Base-by-base conservation (phyloP, 1,139 yeast species). In the Candida sp. region DNA sequence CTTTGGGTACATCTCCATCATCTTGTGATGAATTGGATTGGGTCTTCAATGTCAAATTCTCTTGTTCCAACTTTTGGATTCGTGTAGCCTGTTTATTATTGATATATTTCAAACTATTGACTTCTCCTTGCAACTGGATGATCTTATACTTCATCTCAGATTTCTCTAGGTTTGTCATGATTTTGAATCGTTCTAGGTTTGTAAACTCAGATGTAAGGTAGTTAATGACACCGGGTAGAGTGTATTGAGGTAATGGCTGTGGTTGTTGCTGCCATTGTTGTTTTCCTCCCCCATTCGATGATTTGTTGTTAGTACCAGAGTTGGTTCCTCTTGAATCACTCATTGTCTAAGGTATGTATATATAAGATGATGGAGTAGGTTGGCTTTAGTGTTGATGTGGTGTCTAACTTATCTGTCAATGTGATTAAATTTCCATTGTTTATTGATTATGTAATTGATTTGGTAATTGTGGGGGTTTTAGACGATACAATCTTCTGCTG, bases 151-250 rank as follows among this genome's bases (percentile, higher is more conserved):
- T 78, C 77, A 80, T 73, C 45, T 81, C 82, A 6, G 79, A 70
- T 46, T 73, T 74, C 54, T 81, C 85, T 51, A 81, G 61, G 54
- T 77, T 80, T 47, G 77, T 72, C 63, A 77, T 67, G 58, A 81
- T 77, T 54, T 79, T 75, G 59, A 72, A 79, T 45, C 82, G 62
- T 54, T 81, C 86, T 48, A 79, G 68, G 46, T 76, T 73, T 25
- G 85, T 79, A 60, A 80, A 81, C 51, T 81, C 85, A 7, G 78
- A 70, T 30, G 83, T 82, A 43, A 81, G 63, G 54, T 81, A 81
- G 54, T 78, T 80, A 62, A 81, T 80, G n/a, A 81, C 80, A 2
- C 86, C 86, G 0, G 86, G 86, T 22, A 81, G 65, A 2, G 84
- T 79, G 50, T 80, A 80, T 38, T 41, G 51, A 15, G 45, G 43